Conservation (phyloP, 148 eudicot species). For the Silene uniflora region DNA sequence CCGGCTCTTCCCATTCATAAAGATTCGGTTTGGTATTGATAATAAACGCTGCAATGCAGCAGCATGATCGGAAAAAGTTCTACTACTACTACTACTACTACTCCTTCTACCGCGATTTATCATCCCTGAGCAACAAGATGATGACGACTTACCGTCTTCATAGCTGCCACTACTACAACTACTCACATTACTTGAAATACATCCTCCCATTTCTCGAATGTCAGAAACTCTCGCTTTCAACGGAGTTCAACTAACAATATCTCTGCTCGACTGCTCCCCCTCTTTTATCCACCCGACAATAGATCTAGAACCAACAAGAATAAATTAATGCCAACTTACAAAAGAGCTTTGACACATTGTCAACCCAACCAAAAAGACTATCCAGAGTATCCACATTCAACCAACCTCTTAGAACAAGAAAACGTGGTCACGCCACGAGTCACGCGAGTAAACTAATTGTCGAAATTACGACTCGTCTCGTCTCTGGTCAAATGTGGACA, state of each 20-base stretch:
- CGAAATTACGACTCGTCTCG: constrained; percentile 14
- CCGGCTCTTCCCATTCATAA: constrained; percentile 71
- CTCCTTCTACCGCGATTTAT: constrained; percentile 43
- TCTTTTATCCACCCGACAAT: constrained; percentile 7
- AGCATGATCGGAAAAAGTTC: constrained; percentile 63
- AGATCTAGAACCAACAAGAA: constrained; percentile 29
- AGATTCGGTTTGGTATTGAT: constrained; percentile 72
- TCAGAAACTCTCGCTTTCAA: constrained; percentile 35
- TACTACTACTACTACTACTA: constrained; percentile 47
- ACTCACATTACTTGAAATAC: constrained; percentile 57
- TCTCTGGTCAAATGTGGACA: constrained; percentile 52
- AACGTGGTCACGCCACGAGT: constrained; percentile 20
- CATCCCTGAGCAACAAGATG: constrained; percentile 46
- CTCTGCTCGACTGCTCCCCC: constrained; percentile 17
- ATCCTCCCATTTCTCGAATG: constrained; percentile 78
- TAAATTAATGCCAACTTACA: not conserved
- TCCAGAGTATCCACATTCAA: not conserved
- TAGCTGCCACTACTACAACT: constrained; percentile 60
- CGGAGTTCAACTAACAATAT: constrained; percentile 21
- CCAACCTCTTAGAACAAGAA: no score
- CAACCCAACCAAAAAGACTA: constrained; percentile 23
- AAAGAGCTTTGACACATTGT: constrained; percentile 8
- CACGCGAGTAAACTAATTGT: constrained; percentile 24
- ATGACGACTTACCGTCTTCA: constrained; percentile 50
- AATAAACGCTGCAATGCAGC: constrained; percentile 60